Percentiles rank a stretch among this genome's conserved stretches.
These are phyloP conservation scores for Yamadazyma buinensis DNA, from an alignment of 1,139 yeast genomes.

Conservation along the genomic window DNA sequence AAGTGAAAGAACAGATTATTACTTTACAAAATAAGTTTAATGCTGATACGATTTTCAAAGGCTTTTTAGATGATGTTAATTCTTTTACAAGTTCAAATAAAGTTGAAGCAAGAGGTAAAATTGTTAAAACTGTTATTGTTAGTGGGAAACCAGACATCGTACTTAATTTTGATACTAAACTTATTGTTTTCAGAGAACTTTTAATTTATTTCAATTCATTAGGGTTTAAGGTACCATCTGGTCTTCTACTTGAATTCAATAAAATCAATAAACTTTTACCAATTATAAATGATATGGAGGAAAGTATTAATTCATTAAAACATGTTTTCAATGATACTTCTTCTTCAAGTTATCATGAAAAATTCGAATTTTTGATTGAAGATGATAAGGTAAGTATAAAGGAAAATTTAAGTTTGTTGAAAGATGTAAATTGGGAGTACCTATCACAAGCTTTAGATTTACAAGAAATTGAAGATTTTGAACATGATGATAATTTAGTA, in stretches of 20 bases:
- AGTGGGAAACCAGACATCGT: slow-evolving; percentile 16
- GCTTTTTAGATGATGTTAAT: slow-evolving; percentile 42
- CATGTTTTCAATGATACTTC: slow-evolving; percentile 21
- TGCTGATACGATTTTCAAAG: slow-evolving; percentile 34
- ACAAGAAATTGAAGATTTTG: slow-evolving; percentile 14
- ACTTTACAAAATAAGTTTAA: slow-evolving; percentile 45
- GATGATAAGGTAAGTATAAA: slow-evolving; percentile 33
- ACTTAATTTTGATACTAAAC: slow-evolving; percentile 51
- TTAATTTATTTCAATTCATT: slow-evolving; percentile 48
- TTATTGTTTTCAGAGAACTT: slow-evolving; percentile 48
- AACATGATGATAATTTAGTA: slow-evolving; percentile 19
- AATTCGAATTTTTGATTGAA: slow-evolving; percentile 40
- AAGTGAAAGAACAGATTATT: slow-evolving; percentile 49
- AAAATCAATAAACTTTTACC: slow-evolving; percentile 52
- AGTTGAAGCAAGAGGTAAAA: slow-evolving; percentile 11
- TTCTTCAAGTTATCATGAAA: slow-evolving; percentile 25
- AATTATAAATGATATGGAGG: slow-evolving; percentile 52
- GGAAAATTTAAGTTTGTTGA: slow-evolving; percentile 20
- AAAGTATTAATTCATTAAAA: slow-evolving; percentile 32
- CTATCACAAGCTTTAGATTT: slow-evolving; percentile 50
- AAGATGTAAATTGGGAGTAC: slow-evolving; percentile 51
- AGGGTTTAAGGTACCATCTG: slow-evolving; percentile 56
- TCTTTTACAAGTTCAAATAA: slow-evolving; percentile 4
- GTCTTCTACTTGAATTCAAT: slow-evolving; percentile 32
- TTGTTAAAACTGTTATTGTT: slow-evolving; percentile 10